Percentiles rank a stretch among this genome's conserved stretches.
Conservation (phyloP, 1,284 basidiomycete genomes). For the Cutaneotrichosporon cyanovorans region DNA sequence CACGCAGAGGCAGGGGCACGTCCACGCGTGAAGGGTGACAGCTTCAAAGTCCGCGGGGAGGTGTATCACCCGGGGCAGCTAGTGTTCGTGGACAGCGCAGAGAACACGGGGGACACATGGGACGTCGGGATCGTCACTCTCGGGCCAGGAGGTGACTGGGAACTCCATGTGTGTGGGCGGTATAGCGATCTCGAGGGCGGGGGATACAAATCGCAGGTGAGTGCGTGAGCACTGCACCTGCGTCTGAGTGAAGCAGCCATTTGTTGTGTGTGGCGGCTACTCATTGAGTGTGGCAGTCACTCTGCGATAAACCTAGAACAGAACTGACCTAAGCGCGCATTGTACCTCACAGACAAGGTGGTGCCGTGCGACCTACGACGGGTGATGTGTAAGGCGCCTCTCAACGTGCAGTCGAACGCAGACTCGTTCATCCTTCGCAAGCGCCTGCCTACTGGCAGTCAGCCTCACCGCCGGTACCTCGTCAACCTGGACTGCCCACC, state of each 20-base stretch:
- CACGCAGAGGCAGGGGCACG: not conserved
- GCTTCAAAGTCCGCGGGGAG: slow-evolving; percentile 1
- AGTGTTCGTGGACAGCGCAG: slow-evolving; percentile 14
- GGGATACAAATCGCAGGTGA: not conserved
- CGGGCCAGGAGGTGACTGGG: not conserved
- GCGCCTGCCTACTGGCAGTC: no score
- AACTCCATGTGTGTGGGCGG: slow-evolving; percentile 1
- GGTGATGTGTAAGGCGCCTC: not conserved
- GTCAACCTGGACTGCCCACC: not conserved
- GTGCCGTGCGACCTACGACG: not conserved
- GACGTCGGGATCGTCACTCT: slow-evolving; percentile 12
- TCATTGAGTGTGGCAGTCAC: no score
- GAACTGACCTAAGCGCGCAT: not conserved
- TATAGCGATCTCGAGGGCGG: slow-evolving; percentile 3
- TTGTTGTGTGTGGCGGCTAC: no score
- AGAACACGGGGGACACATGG: slow-evolving; percentile 11
- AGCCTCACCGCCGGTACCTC: not conserved
- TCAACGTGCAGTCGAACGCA: slow-evolving; percentile 1
- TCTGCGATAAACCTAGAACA: no score
- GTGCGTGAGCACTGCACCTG: no score
- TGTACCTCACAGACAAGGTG: slow-evolving; percentile 2
- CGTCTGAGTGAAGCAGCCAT: no score
- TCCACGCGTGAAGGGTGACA: not conserved
- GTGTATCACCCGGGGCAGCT: slow-evolving; percentile 18
- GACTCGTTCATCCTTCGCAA: not conserved